A percentile compares a stretch with the other conserved stretches of the same genome.
Evolutionary conservation across 208 protist species (phyloP).

Genomic region (Leishmania lainsoni): DNA sequence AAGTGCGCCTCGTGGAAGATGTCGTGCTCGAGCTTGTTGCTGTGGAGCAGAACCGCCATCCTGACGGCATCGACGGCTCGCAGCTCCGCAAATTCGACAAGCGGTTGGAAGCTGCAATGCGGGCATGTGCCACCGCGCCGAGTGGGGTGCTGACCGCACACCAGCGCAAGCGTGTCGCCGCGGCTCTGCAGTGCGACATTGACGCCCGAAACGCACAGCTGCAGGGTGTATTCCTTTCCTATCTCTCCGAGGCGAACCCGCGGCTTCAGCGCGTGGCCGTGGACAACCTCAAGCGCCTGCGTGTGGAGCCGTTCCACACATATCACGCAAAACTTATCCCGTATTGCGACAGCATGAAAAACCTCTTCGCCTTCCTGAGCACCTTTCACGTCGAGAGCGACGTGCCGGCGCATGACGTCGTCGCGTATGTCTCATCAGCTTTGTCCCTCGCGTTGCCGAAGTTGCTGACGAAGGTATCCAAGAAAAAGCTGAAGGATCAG

Average conservation of each 20-base stretch:
- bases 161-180: constrained; percentile 27
- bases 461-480: constrained; percentile 66
- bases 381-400: constrained; percentile 83
- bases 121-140: constrained; percentile 55
- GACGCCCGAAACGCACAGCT: constrained; percentile 46
- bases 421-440: constrained; percentile 73
- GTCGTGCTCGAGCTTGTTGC: constrained; percentile 70
- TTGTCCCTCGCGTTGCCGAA: constrained; percentile 78
- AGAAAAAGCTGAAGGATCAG: constrained; percentile 82
- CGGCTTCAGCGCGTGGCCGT: constrained; percentile 74
- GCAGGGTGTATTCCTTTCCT: constrained; percentile 45
- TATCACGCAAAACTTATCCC: constrained; percentile 72
- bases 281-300: constrained; percentile 78
- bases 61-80: constrained; percentile 35
- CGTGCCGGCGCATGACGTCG: constrained; percentile 49
- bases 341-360: constrained; percentile 79
- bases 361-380: constrained; percentile 80
- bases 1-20: constrained; percentile 62
- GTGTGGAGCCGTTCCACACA: constrained; percentile 63
- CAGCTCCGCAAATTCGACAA: constrained; percentile 73
- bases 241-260: constrained; percentile 63
- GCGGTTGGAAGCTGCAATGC: constrained; percentile 73
- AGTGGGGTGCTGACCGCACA: constrained; percentile 40
- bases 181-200: constrained; percentile 21
- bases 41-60: constrained; percentile 70